Base-by-base conservation (phyloP, 768 basidiomycete species). In the Scleroderma citrinum region DNA sequence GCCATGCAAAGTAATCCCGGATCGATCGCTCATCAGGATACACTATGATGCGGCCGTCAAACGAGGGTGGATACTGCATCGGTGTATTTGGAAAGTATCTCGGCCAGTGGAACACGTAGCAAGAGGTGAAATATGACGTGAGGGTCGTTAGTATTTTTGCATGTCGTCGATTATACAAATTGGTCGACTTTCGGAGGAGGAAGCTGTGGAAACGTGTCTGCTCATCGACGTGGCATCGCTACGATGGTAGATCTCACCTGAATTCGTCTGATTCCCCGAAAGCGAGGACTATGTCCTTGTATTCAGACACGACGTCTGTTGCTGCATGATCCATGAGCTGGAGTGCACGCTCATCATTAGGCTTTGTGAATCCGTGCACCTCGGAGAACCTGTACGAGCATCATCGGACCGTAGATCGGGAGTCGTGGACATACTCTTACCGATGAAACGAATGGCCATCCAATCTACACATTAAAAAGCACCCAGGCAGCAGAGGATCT, bases 221-320 rank as follows among this genome's bases (percentile, higher is more conserved):
- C 45, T 21, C 23, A 1, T 20, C 29, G 19, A 12, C 2, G 13
- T 34, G 3, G 17, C 24, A 34, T n/a, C 17, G 35, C 13, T 10
- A 6, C 11, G 3, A 29, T 3, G 23, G 4, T n/a, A 35, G 26
- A 20, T 59, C 73, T 44, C 50, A 87, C 94, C 93, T 96, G 68
- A 82, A 98, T 68, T 99, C 96, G 64, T 99, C 96, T 17, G 93
- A 96, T 71, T 99, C 90, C 2, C 96, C 96, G 62, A 94, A 98
- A 0, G 77, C 96, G 17, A 96, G 75, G 12, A 90, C 72, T 49
- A 96, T 80, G 62, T 96, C 94, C 31, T 80, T 77, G 60, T 86
- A 85, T 59, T 86, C 83, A 26, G 81, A 71, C 89, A 99, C 89
- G 37, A 93, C 74, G 41, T 77, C 73, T 55, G 71, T 74, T 0